phyloP scores from a whole-genome alignment of 257 asterid genomes.

The Solanum etuberosum region DNA sequence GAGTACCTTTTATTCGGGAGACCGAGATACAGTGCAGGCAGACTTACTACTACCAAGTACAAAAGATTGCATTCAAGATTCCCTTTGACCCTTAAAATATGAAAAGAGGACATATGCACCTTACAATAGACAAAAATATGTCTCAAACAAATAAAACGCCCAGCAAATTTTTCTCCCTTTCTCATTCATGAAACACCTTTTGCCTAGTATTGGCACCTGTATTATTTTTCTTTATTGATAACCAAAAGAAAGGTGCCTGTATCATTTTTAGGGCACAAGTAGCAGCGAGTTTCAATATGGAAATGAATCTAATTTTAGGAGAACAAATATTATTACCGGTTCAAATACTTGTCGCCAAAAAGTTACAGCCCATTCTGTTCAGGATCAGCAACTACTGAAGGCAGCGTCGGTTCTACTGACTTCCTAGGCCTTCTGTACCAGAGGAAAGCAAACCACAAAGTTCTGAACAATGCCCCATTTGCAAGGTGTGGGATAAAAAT shows the following conservation, averaged over 20 bases:
- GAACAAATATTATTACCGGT: neutral
- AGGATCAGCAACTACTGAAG: constrained; percentile 11
- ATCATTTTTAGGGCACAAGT: neutral
- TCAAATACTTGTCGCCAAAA: neutral
- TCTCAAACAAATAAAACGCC: neutral
- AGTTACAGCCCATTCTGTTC: constrained; percentile 12
- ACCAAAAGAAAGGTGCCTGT: neutral
- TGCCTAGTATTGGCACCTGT: neutral
- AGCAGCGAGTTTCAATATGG: neutral
- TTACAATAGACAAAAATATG: neutral
- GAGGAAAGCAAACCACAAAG: constrained; percentile 60
- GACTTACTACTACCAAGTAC: neutral
- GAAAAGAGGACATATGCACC: neutral
- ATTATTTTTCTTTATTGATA: neutral
- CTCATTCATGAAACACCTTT: neutral
- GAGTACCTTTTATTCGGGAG: neutral
- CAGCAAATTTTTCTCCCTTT: neutral
- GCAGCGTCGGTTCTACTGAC: constrained; percentile 14
- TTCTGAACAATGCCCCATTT: constrained; percentile 71
- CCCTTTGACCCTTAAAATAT: neutral
- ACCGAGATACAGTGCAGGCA: neutral
- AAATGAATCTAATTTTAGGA: neutral
- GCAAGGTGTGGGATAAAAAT: constrained; percentile 79
- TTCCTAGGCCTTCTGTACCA: constrained; percentile 51
- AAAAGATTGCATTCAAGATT: neutral